Conservation (phyloP, 345 rosid genomes). For the Bruguiera gymnorhiza region DNA sequence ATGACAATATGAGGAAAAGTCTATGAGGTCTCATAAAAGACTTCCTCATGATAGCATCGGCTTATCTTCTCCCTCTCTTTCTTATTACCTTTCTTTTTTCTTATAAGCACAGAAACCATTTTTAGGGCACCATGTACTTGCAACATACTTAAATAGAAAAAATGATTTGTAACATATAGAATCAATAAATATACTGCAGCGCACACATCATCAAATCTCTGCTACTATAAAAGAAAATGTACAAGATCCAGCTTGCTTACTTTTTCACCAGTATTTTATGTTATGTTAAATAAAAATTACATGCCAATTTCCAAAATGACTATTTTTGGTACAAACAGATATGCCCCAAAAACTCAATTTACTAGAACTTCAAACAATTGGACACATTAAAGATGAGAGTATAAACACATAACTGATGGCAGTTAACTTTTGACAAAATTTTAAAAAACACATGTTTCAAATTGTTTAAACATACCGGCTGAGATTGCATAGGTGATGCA, state of each 20-base stretch:
- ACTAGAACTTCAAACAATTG: neutral
- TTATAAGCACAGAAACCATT: no score
- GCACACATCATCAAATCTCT: no score
- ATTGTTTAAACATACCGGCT: slow-evolving; percentile 33
- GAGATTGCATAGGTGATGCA: slow-evolving; percentile 56
- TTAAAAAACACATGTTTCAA: neutral
- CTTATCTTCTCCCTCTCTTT: no score
- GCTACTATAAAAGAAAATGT: no score
- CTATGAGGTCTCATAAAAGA: slow-evolving; percentile 4
- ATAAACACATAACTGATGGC: neutral
- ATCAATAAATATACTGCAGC: no score
- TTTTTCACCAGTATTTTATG: neutral
- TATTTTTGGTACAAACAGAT: neutral
- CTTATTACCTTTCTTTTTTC: no score
- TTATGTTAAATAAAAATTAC: neutral
- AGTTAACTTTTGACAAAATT: no score
- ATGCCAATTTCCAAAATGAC: neutral
- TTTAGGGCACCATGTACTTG: no score
- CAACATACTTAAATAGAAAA: no score
- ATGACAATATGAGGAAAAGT: slow-evolving; percentile 3
- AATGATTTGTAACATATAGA: no score
- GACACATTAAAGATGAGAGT: no score
- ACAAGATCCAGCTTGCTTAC: neutral
- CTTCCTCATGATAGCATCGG: neutral
- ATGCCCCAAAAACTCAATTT: neutral